Base-by-base conservation (phyloP, 139 green algal genomes). In the Chlamydomonas sphaeroides region DNA sequence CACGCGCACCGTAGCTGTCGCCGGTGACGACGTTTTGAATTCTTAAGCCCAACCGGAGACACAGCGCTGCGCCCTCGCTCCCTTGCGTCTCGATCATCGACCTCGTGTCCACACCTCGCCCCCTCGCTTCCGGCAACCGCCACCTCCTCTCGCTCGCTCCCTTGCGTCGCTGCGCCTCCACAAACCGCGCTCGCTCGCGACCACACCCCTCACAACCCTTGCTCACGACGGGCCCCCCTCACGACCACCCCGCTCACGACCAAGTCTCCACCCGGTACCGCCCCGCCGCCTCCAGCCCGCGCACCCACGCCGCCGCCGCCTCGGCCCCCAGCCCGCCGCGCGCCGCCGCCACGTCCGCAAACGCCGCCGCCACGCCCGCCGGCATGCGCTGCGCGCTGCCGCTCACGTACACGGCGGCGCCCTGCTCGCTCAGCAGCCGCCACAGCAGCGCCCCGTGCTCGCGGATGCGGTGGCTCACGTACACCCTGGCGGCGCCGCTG, bases 191-290 rank as follows among this genome's bases (percentile, higher is more conserved):
- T 53, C 45, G 10, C 45, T 14, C 45, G 14, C 53, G 15, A 62
- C 59, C 28, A 36, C 59, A 66, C 59, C 5, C 10, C 30, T 38
- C 59, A 26, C 59, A 36, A 26, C 4, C 59, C 28, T 28, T n/a
- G n/a, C n/a, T n/a, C n/a, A n/a, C 59, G 59, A 65, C 5, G 5
- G 5, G 53, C 28, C 28, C 28, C 57, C 26, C 5, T 6, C 57
- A 36, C 5, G 14, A 10, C 51, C 25, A 36, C 32, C 62, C 15
- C 6, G 18, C 33, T 93, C 80, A 99, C 36, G 90, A 96, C 97
- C 97, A 99, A 0, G 95, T 90, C 85, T 99, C 97, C 30, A 98
- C 91, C 51, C 87, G 80, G 76, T 98, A 98, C 32, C 95, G 71
- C 10, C 91, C 87, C 2, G 11, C 84, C 38, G 86, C 59, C 83